These are phyloP conservation scores for Blastocystis sp. DNA, from an alignment of 352 stramenopile genomes.

Conservation along the genomic window DNA sequence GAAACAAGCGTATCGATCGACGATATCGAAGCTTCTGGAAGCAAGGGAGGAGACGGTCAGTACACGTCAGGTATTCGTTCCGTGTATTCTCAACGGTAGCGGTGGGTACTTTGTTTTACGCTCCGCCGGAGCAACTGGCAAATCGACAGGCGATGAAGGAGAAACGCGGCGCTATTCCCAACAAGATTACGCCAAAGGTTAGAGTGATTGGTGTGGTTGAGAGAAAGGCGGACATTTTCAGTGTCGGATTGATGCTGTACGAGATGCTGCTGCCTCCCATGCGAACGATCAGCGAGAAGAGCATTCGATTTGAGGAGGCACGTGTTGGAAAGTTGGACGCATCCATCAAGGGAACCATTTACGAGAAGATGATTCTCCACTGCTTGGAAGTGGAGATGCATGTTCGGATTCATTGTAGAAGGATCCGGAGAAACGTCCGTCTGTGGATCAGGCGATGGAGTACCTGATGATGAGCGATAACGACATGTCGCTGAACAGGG, in stretches of 20 bases:
- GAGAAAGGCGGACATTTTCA: constrained; percentile 71
- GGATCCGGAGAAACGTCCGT: not conserved
- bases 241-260: constrained; percentile 80
- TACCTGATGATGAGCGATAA: not conserved
- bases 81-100: not conserved
- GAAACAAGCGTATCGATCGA: not conserved
- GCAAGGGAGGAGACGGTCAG: not conserved
- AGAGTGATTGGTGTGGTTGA: not conserved
- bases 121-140: not conserved
- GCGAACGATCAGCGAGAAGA: not conserved
- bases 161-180: not conserved
- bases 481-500: not conserved
- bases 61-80: not conserved
- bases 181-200: not conserved
- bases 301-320: not conserved
- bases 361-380: constrained; percentile 5
- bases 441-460: not conserved
- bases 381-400: not conserved
- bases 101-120: not conserved
- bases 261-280: constrained; percentile 74
- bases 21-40: not conserved
- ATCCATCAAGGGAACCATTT: not conserved
- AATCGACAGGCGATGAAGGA: not conserved
- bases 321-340: not conserved
- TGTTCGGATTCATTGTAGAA: not conserved